Percentiles rank a stretch among this genome's conserved stretches.
Conservation (phyloP, 1,284 basidiomycete species). For the Macrocybe sp. region DNA sequence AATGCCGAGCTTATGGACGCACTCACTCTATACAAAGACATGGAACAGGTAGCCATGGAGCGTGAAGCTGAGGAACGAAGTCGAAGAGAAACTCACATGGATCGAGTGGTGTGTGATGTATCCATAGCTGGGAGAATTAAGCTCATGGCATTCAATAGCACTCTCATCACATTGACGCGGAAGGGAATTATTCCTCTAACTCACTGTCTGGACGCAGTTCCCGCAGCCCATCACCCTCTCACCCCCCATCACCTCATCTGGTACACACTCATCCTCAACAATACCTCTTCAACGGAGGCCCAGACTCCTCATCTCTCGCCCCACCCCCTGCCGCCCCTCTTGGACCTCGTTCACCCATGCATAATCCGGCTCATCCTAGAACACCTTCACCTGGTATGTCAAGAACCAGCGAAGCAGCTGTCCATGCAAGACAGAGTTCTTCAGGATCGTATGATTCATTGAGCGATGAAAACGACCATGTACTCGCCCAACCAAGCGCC, state of each 20-base stretch:
- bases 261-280: conserved; percentile 11
- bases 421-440: conserved; percentile 7
- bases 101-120: conserved; percentile 43
- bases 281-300: too few relatives aligned
- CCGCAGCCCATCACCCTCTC: conserved; percentile 17
- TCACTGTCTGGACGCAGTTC: conserved; percentile 8
- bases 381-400: conserved; percentile 31
- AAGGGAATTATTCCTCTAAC: conserved; percentile 14
- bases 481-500: conserved; percentile 53
- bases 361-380: conserved; percentile 38
- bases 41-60: conserved; percentile 62
- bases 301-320: conserved; percentile 36
- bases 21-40: conserved; percentile 52
- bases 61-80: conserved; percentile 58
- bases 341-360: conserved; percentile 61
- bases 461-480: conserved; percentile 27
- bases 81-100: conserved; percentile 49
- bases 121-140: background rate
- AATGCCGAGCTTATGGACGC: conserved; percentile 45
- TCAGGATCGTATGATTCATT: background rate
- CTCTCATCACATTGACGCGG: conserved; percentile 29
- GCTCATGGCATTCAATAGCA: conserved; percentile 6
- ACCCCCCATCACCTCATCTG: conserved; percentile 22
- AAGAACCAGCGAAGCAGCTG: background rate
- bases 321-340: conserved; percentile 63